Evolutionary conservation across 371 early-diverging fungal species (phyloP), one percentile per base, ranked within the genome.

Genomic region (Cokeromyces recurvatus): DNA sequence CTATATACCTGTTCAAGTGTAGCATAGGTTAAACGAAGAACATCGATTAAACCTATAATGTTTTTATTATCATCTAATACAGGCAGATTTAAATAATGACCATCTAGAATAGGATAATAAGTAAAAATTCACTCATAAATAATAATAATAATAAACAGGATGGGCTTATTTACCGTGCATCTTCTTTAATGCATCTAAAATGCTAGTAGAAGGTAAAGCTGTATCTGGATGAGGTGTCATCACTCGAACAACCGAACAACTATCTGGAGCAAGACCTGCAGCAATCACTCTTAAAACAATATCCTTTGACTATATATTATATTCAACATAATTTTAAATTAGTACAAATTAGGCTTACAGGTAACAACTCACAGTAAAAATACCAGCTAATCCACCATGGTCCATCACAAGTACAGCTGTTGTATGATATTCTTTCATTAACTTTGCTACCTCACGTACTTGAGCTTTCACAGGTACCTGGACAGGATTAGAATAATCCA

Each of bases 161-260:
- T 15, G 9, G 4, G 11, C 17, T 2, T 15, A 43, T 46, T 54
- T 80, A 88, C 87, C 84, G 68, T 98, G 86, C 87, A 98, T 90
- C 66, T 90, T 92, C 65, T 91, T 91, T 51, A 98, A 78, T 4
- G 95, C 98, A 27, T 95, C 95, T 48, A 96, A 64, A 49, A 97
- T 90, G 42, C 91, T 83, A 24, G 89, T 89, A 22, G 82, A 70
- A 12, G 88, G 78, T 32, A 77, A 57, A 1, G 94, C 92, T n/a
- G 91, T 89, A 70, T 98, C 97, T 7, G 98, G 98, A 51, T 97
- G 94, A 44, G 97, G 97, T 0, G 98, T 98, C 97, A 97, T 95
- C n/a, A 96, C 95, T 51, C 95, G 86, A 24, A 94, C 89, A 36
- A 96, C 95, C 29, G 89, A 86, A 57, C 96, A 95, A 19, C 76